Evolutionary conservation across 78 protist genomes (phyloP), one percentile per base, ranked within the genome.

Genomic region (Dictyostelium capitatum): DNA sequence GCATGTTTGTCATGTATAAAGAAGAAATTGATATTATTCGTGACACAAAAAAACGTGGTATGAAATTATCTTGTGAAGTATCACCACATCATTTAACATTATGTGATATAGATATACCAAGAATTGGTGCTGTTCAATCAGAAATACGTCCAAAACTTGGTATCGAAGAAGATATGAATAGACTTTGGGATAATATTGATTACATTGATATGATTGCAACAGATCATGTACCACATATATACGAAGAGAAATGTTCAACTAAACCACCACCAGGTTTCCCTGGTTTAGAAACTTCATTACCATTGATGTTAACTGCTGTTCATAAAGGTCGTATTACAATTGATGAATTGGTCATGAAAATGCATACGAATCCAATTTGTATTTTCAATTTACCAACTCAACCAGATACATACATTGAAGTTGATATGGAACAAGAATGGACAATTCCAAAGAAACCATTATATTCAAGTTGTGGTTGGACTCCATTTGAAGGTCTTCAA

Each of bases 201-300:
- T 81, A 84, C 70, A 95, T 96, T 75, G 98, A 96, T 82, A 80
- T 84, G 89, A 95, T 96, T 73, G 92, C 94, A 48, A 89, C 96
- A 19, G 96, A 95, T 72, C 95, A 91, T 83, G 95, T 96, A 47
- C 97, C 96, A 80, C 96, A 95, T 79, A 85, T 92, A 69, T 74
- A 46, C 30, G 92, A 72, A 46, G 97, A 90, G 84, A 95, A 95
- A 83, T 54, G 54, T 74, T 14, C 67, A 10, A 89, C 46, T 65
- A 82, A 79, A 37, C 92, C 95, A 48, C 95, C 95, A 47, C 95
- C 97, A n/a, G 97, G 97, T 67, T 91, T 77, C 95, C 97, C 96
- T 30, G 96, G 97, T 53, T 85, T 91, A 6, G 91, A 89, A 77
- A 64, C 91, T 15, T 73, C 85, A 17, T 89, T 97, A 19, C 95